Percentiles rank a stretch among this genome's conserved stretches.
These are phyloP conservation scores for Boletus huronensis DNA, from an alignment of 768 basidiomycete genomes.

Conservation along the genomic window DNA sequence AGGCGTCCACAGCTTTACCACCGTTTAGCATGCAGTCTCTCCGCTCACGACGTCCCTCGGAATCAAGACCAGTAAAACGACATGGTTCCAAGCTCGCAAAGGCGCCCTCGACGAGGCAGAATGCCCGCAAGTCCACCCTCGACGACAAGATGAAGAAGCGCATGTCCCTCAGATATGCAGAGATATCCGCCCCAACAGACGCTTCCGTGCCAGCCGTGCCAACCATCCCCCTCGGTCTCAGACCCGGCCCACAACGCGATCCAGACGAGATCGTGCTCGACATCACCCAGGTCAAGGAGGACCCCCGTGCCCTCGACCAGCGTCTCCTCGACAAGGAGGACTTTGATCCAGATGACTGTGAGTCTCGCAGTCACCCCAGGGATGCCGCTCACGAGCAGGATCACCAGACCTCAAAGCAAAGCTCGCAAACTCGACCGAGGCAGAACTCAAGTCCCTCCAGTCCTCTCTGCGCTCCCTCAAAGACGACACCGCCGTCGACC, in stretches of 20 bases:
- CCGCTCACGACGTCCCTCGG: constrained; percentile 49
- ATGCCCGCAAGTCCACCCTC: constrained; percentile 46
- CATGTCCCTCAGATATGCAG: constrained; percentile 92
- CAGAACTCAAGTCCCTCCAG: constrained; percentile 71
- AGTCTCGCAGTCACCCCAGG: constrained; percentile 29
- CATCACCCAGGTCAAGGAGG: constrained; percentile 42
- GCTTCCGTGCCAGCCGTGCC: constrained; percentile 55
- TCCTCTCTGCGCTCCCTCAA: constrained; percentile 70
- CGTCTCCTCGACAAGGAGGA: constrained; percentile 67
- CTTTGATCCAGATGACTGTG: constrained; percentile 89
- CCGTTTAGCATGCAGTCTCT: constrained; percentile 51
- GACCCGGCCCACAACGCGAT: constrained; percentile 35
- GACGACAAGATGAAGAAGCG: constrained; percentile 96
- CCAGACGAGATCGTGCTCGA: constrained; percentile 50
- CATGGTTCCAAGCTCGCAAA: constrained; percentile 32
- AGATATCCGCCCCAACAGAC: constrained; percentile 71
- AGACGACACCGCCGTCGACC: constrained; percentile 69
- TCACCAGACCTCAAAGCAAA: constrained; percentile 71
- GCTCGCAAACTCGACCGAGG: constrained; percentile 85
- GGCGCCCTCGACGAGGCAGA: constrained; percentile 31
- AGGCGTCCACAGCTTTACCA: constrained; percentile 12
- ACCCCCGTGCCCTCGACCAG: constrained; percentile 57
- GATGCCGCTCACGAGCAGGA: not conserved
- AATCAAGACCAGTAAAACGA: constrained; percentile 36
- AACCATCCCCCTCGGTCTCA: constrained; percentile 45